Base-by-base conservation (phyloP, 345 rosid genomes). In the Citrus mangshanensis region DNA sequence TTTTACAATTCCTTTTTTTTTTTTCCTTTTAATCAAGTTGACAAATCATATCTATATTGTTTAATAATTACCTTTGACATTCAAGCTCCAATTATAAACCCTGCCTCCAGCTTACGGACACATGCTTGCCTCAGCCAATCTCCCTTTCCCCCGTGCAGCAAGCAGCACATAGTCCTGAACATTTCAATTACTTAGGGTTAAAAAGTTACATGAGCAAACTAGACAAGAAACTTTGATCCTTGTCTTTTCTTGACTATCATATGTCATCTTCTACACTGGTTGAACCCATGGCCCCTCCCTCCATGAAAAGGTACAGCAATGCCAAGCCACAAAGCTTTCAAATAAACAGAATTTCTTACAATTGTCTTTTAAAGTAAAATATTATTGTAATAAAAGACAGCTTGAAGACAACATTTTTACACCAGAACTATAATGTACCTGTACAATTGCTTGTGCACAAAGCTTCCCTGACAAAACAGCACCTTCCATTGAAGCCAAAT, bases 401-500 rank as follows among this genome's bases (percentile, higher is more conserved):
- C 24, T 34, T 16, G 18, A 10, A 61, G 54, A 61, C 74, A 25
- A 4, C 38, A 46, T 12, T 16, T 5, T 13, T 21, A 69, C 60
- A 60, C 18, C 28, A 58, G 51, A 51, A 80, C 4, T 7, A 46
- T 34, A 54, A 38, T 49, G 62, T 82, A 92, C 98, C 98, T 96
- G 91, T 30, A 89, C 81, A 76, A 96, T 90, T 68, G 94, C 89
- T 82, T 92, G 92, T 24, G 97, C 93, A 83, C 98, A 92, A 81
- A 92, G 78, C 92, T 96, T 96, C 70, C 99, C 98, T 0, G 97
- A 96, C 73, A 96, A 93, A 70, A 96, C 90, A 16, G 97, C 99
- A 6, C 98, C 99, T 86, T 96, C 98, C 97, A 96, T 96, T 25
- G 98, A 96, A 82, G 99, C 97, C 85, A 96, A 78, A 86, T 96